Evolutionary conservation across 1,284 basidiomycete species (phyloP).

Genomic region (Leccinum proximum): DNA sequence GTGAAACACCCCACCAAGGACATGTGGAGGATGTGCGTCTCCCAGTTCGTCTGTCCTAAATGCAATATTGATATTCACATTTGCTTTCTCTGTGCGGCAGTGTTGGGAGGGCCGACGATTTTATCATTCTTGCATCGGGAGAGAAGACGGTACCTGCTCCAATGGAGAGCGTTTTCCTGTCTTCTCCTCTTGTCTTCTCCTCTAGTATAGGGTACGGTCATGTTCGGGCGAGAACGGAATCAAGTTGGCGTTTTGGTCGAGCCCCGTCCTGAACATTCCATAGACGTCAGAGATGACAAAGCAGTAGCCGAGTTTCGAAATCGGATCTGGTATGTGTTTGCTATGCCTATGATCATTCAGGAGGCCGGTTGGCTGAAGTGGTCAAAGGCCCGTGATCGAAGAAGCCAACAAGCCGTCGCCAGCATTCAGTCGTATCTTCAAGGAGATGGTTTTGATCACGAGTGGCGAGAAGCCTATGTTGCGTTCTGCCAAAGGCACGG

Average conservation of each 20-base stretch:
- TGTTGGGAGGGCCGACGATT: not conserved
- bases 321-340: not conserved
- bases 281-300: not conserved
- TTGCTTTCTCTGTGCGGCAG: not conserved
- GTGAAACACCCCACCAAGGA: conserved; percentile 20
- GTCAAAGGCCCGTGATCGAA: not conserved
- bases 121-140: not conserved
- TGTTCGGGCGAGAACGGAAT: conserved; percentile 1
- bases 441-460: conserved; percentile 1
- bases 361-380: not conserved
- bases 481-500: not conserved
- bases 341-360: not conserved
- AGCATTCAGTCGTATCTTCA: conserved; percentile 3
- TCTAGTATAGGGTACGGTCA: not conserved
- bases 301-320: not conserved
- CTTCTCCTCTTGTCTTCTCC: not conserved
- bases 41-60: not conserved
- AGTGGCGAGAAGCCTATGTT: not conserved
- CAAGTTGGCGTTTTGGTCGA: conserved; percentile 1
- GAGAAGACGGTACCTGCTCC: conserved; percentile 1
- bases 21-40: conserved; percentile 19
- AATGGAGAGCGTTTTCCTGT: not conserved
- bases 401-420: not conserved
- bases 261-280: not conserved
- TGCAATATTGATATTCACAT: not conserved